Base-by-base conservation (phyloP, 2,329 filamentous ascomycete genomes). In the Aspergillus thermomutatus region DNA sequence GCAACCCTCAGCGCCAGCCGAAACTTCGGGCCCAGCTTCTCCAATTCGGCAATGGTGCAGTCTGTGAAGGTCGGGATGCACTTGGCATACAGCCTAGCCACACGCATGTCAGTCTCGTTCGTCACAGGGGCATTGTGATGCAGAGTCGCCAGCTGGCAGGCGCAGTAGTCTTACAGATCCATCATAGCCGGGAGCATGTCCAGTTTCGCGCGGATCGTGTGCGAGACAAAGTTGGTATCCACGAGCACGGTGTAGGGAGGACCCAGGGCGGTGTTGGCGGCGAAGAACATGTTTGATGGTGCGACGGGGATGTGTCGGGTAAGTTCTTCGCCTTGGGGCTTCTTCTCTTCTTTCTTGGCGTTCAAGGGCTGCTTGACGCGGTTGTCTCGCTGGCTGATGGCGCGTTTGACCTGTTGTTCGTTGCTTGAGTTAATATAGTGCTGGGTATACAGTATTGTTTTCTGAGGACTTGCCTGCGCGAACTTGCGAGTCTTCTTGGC, bases 401-500 rank as follows among this genome's bases (percentile, higher is more conserved):
- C 52, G 54, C 67, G 65, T 63, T 64, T 67, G 58, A 54, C 58
- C 61, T 66, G 51, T 41, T 49, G 4, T 21, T 9, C 23, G n/a
- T 21, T 34, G 27, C 47, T 34, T 21, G 26, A 28, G n/a, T 52
- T 40, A 54, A 23, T 41, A 37, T 7, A 5, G 5, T 25, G 41
- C n/a, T 21, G 68, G 67, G 34, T 64, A 72, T 73, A 95, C 80
- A 55, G 92, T 83, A 48, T 84, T 86, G 47, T 2, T 26, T 21
- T 37, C 14, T n/a, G 19, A 25, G 27, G n/a, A 80, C 96, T 95
- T 70, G 92, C 84, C 72, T 83, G 79, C 50, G 87, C 93, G 74
- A 96, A 97, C 80, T 97, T 97, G 79, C 92, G 87, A 53, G 91
- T 96, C 74, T 87, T 91, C 80, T 96, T 96, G 61, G 87, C 85